Evolutionary conservation across 495 filamentous ascomycete genomes (phyloP), one percentile per base, ranked within the genome.

Genomic region (Coniosporium apollinis): DNA sequence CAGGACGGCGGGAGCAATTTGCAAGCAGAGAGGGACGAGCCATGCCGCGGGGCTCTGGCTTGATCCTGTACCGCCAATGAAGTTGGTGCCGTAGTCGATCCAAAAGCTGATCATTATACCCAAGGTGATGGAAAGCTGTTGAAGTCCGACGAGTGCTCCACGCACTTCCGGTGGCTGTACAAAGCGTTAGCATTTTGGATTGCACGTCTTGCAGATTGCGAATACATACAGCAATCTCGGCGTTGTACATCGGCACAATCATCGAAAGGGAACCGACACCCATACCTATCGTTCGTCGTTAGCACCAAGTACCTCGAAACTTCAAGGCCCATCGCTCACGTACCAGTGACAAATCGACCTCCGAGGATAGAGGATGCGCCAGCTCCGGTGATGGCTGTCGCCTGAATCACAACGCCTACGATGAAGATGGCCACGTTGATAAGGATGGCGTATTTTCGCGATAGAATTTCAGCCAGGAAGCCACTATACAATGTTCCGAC

Each of bases 71-170:
- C 78, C 76, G n/a, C 82, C 82, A 32, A 83, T 85, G 54, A 70
- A 84, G 52, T 84, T 78, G 41, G 66, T 74, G 10, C 70, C 70
- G 44, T 61, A 16, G 54, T 82, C 72, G 44, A 84, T 80, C 81
- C 82, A 91, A 60, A 84, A 89, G 42, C 68, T 72, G 42, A 85
- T 56, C 62, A 89, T 70, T 54, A 92, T 87, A 18, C 83, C 83
- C 34, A 83, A 72, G 21, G 74, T 81, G 43, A 87, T 81, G 14
- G 80, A 80, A 43, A 85, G 60, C 58, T 89, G 82, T 52, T 91
- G 79, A 0, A 80, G 59, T 5, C 75, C 79, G 5, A 85, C 79
- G 2, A 91, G 60, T 5, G 76, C 74, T 28, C 82, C 82, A 16
- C 71, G 63, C 33, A 74, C 66, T 37, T 75, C 67, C 0, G 69